A percentile compares a stretch with the other conserved stretches of the same genome.
Evolutionary conservation across 2,329 filamentous ascomycete genomes (phyloP).

Genomic region (Pochonia chlamydosporia): DNA sequence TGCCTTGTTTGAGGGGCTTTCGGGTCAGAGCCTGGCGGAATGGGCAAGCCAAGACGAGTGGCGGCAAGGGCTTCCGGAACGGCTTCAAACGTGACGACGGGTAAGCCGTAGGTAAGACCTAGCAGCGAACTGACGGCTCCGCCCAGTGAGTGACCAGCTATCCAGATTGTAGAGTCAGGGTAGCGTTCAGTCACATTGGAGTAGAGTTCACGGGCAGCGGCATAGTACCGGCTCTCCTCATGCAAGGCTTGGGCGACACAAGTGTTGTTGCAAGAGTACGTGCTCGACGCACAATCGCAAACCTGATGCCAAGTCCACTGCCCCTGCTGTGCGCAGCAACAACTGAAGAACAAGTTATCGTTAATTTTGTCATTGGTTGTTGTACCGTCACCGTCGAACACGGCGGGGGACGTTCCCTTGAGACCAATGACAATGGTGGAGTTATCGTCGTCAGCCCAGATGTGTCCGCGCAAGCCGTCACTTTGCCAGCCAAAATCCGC

Average conservation of each 20-base stretch:
- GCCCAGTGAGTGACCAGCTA: slow-evolving; percentile 87
- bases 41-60: slow-evolving; percentile 75
- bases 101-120: slow-evolving; percentile 83
- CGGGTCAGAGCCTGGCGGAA: slow-evolving; percentile 72
- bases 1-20: slow-evolving; percentile 63
- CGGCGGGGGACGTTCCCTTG: slow-evolving; percentile 83
- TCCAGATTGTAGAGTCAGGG: slow-evolving; percentile 77
- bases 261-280: slow-evolving; percentile 88
- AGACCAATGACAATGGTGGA: slow-evolving; percentile 84
- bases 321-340: slow-evolving; percentile 91
- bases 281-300: slow-evolving; percentile 83
- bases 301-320: slow-evolving; percentile 87
- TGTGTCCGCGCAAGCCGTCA: slow-evolving; percentile 85
- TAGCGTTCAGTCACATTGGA: slow-evolving; percentile 88
- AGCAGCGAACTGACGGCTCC: slow-evolving; percentile 85
- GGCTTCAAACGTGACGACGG: slow-evolving; percentile 88
- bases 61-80: slow-evolving; percentile 87
- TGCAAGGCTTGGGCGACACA: slow-evolving; percentile 72
- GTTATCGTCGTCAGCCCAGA: slow-evolving; percentile 83
- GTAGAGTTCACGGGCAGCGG: slow-evolving; percentile 82
- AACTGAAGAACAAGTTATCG: slow-evolving; percentile 97
- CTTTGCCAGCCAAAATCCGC: slow-evolving; percentile 88
- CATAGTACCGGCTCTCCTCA: slow-evolving; percentile 87
- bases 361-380: slow-evolving; percentile 97
- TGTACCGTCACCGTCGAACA: slow-evolving; percentile 95